These are phyloP conservation scores for Dillenia suffruticosa DNA, from an alignment of 164 flowering plant genomes.

Conservation along the genomic window DNA sequence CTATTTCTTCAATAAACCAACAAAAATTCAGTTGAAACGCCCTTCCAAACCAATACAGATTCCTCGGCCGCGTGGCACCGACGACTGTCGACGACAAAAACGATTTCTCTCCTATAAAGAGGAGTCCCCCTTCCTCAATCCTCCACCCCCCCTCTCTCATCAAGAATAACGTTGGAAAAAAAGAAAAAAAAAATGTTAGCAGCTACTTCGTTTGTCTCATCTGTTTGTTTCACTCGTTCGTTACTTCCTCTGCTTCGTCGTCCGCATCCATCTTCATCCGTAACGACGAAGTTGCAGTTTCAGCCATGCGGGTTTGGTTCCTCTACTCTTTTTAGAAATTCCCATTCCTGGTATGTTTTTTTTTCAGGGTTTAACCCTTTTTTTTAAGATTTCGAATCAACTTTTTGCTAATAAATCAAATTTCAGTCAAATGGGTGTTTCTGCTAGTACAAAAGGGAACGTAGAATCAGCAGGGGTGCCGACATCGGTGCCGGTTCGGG, in stretches of 20 bases:
- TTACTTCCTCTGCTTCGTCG: conserved; percentile 8
- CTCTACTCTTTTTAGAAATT: too few species aligned
- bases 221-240: not conserved
- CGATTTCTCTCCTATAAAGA: too few species aligned
- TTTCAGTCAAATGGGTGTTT: not conserved
- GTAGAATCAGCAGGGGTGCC: conserved; percentile 41
- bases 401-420: not conserved
- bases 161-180: too few species aligned
- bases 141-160: too few species aligned
- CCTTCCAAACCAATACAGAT: too few species aligned
- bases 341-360: not conserved
- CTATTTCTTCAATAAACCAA: too few species aligned
- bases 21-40: too few species aligned
- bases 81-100: too few species aligned
- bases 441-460: conserved; percentile 28
- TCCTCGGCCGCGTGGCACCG: too few species aligned
- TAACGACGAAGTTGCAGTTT: too few species aligned
- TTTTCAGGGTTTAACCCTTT: not conserved
- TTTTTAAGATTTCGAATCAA: conserved; percentile 1
- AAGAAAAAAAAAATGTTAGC: conserved; percentile 8
- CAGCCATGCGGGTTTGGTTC: too few species aligned
- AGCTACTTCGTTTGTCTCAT: conserved; percentile 6
- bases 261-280: conserved; percentile 4
- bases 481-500: conserved; percentile 81
- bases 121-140: too few species aligned